These are phyloP conservation scores for Colletotrichum sublineola DNA, from an alignment of 2,329 filamentous ascomycete genomes.

Conservation along the genomic window DNA sequence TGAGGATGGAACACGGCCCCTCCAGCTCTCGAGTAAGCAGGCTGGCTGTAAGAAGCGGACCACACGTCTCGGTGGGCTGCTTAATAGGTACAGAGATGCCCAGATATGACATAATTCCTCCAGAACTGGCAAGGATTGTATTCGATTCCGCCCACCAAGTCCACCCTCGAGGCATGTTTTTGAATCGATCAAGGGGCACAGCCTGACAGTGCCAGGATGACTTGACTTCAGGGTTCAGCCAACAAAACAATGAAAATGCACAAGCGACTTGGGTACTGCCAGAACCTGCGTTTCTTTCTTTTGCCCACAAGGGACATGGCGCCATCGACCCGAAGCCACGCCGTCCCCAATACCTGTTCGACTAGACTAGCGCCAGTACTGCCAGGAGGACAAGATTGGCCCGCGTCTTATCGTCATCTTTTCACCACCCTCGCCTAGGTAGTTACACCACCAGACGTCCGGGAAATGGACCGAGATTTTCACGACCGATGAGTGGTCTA, in stretches of 20 bases:
- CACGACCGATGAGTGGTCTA: conserved; percentile 7
- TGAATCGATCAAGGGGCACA: conserved; percentile 1
- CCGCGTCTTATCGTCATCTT: conserved; percentile 25
- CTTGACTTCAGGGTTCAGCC: not conserved
- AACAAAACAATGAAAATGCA: conserved; percentile 14
- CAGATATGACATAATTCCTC: conserved; percentile 31
- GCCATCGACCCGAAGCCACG: conserved; percentile 34
- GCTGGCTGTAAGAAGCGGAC: conserved; percentile 22
- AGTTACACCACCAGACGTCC: not conserved
- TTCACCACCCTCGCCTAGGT: conserved; percentile 21
- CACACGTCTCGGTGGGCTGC: conserved; percentile 19
- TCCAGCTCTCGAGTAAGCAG: conserved; percentile 21
- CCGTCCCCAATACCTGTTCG: conserved; percentile 29
- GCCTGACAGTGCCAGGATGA: not conserved
- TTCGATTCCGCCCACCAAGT: conserved; percentile 2
- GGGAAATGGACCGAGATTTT: conserved; percentile 37
- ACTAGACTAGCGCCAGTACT: conserved; percentile 15
- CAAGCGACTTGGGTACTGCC: conserved; percentile 9
- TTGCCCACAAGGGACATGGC: conserved; percentile 19
- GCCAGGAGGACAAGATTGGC: conserved; percentile 26
- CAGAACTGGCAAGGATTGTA: conserved; percentile 13
- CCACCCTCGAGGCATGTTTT: not conserved
- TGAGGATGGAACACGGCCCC: conserved; percentile 2
- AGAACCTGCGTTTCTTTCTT: conserved; percentile 8
- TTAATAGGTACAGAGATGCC: not conserved